Evolutionary conservation across 768 basidiomycete genomes (phyloP), one percentile per base, ranked within the genome.

Genomic region (Auriculariales sp.): DNA sequence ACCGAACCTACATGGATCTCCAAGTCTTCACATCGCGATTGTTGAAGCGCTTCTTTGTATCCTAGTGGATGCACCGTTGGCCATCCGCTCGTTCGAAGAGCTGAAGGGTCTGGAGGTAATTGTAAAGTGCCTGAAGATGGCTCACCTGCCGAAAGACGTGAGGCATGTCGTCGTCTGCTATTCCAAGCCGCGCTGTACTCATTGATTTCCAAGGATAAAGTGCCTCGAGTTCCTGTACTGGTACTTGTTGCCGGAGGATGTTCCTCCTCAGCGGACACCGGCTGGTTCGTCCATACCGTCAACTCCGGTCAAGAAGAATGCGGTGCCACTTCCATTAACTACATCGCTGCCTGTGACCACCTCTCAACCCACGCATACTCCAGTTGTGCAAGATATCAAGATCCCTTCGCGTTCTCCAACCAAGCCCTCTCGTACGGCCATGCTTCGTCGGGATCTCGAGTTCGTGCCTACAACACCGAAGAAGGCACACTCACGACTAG

Each of bases 141-240:
- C 83, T 1, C 81, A 78, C 6, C 88, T 88, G 6, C 81, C 84
- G n/a, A 76, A 88, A 45, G 86, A 88, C 67, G 85, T 93, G 51
- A 70, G 88, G 92, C 93, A 51, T 28, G 77, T 64, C 28, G 11
- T 28, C n/a, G 17, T 14, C 22, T 31, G 17, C 2, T 22, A 3
- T 15, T 6, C 6, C 10, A 25, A 30, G 12, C 22, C 35, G 30
- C 12, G 28, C 33, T 7, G 28, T 22, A 39, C 53, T 52, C 11
- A 52, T 44, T 27, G 6, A 19, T 28, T 31, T 22, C 12, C 10
- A 57, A 94, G 92, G 57, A 94, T 95, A 85, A 94, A 94, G 68
- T 94, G 90, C 54, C 71, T 97, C 15, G 93, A 95, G 61, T 92
- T 95, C 57, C 66, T 97, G 14, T 94, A 94, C 63, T 95, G 93